Conservation (phyloP, 2,329 filamentous ascomycete genomes). For the Colletotrichum salicis region DNA sequence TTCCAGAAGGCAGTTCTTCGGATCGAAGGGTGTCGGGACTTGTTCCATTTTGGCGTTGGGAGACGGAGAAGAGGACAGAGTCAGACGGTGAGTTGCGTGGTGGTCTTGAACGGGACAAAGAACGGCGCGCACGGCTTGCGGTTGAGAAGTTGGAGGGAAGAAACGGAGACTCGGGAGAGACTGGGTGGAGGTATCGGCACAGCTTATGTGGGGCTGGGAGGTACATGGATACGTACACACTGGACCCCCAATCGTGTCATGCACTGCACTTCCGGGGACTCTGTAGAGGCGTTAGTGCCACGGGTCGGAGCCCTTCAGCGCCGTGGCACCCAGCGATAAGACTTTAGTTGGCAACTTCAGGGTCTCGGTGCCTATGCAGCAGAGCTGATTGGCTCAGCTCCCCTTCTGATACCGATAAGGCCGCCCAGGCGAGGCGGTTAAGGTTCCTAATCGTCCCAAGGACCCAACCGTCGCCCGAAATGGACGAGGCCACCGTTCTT, state of each 20-base stretch:
- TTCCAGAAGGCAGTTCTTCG: conserved; percentile 13
- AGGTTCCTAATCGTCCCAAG: conserved; percentile 11
- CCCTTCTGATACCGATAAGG: conserved; percentile 3
- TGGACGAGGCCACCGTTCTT: not conserved
- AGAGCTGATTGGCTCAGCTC: not conserved
- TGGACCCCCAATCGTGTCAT: not conserved
- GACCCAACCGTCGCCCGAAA: not conserved
- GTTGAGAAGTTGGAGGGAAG: conserved; percentile 1
- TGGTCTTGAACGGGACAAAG: conserved; percentile 13
- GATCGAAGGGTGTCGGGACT: not conserved
- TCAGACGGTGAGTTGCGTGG: not conserved
- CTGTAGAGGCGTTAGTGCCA: not conserved
- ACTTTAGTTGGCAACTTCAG: not conserved
- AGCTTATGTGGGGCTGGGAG: not conserved
- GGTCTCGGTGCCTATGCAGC: not conserved
- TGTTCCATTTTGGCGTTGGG: conserved; percentile 16
- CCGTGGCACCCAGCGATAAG: no score
- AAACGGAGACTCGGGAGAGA: not conserved
- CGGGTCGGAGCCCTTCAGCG: no score
- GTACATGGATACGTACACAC: not conserved
- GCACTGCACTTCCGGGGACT: not conserved
- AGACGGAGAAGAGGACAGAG: not conserved
- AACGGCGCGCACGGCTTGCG: conserved; percentile 8
- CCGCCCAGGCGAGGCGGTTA: conserved; percentile 1
- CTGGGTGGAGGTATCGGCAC: not conserved